These are phyloP conservation scores for Fraxinus albicans DNA, from an alignment of 305 asterid genomes.

Conservation along the genomic window DNA sequence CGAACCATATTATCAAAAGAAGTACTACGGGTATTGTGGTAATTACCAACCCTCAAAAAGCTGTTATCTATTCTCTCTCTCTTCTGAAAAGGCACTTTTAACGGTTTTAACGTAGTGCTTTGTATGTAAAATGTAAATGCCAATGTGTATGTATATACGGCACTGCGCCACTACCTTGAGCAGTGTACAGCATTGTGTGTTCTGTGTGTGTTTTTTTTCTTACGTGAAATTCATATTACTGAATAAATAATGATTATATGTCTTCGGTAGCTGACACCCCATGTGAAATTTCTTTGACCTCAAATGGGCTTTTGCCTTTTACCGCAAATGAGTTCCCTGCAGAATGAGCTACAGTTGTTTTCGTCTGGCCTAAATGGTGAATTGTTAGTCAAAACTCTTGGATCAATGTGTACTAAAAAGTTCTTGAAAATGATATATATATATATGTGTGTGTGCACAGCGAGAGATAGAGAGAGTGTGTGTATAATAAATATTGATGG, in stretches of 20 bases:
- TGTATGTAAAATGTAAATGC: slow-evolving; percentile 14
- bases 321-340: slow-evolving; percentile 19
- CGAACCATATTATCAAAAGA: not conserved
- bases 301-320: not conserved
- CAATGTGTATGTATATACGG: slow-evolving; percentile 21
- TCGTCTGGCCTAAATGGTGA: slow-evolving; percentile 29
- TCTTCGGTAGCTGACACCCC: slow-evolving; percentile 39
- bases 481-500: slow-evolving; percentile 19
- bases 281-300: slow-evolving; percentile 23
- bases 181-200: slow-evolving; percentile 30
- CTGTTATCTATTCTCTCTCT: not conserved
- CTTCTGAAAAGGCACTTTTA: slow-evolving; percentile 22
- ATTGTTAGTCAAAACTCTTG: not conserved
- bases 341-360: slow-evolving; percentile 6
- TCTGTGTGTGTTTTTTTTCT: slow-evolving; percentile 21
- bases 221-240: slow-evolving; percentile 24
- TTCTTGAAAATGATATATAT: slow-evolving; percentile 19
- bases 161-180: slow-evolving; percentile 32
- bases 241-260: slow-evolving; percentile 9
- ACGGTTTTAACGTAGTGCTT: slow-evolving; percentile 29
- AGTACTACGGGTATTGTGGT: not conserved
- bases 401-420: not conserved
- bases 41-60: not conserved
- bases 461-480: not conserved
- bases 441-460: too few species aligned